Percentiles rank a stretch among this genome's conserved stretches.
Evolutionary conservation across 768 basidiomycete species (phyloP).

Genomic region (Naganishia vishniacii): DNA sequence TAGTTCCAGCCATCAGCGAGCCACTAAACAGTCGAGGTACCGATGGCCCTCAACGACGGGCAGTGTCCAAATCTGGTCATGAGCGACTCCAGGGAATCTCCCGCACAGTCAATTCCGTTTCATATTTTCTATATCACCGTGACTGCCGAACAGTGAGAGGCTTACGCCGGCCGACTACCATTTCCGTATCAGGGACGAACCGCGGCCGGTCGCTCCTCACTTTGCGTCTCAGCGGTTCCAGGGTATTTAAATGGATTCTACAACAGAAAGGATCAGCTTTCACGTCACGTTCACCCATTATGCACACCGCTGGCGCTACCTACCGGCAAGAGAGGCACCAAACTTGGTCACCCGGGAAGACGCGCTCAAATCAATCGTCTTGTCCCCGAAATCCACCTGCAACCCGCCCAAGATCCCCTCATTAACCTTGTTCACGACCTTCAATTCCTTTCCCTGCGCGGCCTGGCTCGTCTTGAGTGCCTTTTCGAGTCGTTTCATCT

Average conservation of each 20-base stretch:
- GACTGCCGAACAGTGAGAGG: no score
- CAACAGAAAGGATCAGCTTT: background rate
- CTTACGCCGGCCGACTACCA: no score
- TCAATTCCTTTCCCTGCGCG: conserved; percentile 81
- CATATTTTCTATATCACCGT: conserved; percentile 10
- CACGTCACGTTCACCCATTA: no score
- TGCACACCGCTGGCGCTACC: no score
- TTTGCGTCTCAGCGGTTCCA: no score
- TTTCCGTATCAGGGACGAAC: no score
- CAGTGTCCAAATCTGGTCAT: no score
- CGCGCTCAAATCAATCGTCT: conserved; percentile 93
- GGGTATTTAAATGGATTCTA: conserved; percentile 17
- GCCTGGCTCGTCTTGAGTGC: conserved; percentile 78
- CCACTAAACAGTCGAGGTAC: no score
- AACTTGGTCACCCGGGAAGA: conserved; percentile 89
- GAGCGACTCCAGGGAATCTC: no score
- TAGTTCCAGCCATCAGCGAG: no score
- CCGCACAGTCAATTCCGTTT: conserved; percentile 11
- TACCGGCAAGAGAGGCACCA: conserved; percentile 79
- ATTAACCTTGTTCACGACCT: conserved; percentile 92
- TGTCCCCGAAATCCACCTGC: conserved; percentile 95
- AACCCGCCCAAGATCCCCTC: conserved; percentile 84
- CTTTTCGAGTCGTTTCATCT: conserved; percentile 71
- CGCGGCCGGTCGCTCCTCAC: no score
- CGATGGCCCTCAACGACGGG: no score